These are phyloP conservation scores for Claviceps sorghi DNA, from an alignment of 2,329 filamentous ascomycete species.

Conservation along the genomic window DNA sequence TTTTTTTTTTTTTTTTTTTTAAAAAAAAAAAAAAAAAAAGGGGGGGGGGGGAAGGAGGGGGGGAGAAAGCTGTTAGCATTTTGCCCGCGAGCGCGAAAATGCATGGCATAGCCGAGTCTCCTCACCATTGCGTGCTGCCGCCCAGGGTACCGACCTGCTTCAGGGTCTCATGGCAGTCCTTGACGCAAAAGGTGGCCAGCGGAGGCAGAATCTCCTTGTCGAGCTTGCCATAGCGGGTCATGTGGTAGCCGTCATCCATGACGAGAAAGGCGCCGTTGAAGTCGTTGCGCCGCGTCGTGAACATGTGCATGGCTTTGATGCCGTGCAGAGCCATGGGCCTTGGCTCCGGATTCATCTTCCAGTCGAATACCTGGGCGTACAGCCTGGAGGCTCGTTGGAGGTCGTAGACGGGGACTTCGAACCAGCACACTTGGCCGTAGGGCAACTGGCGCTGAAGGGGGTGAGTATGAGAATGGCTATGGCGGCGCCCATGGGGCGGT, in stretches of 20 bases:
- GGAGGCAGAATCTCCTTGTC: slow-evolving; percentile 14
- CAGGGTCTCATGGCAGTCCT: slow-evolving; percentile 19
- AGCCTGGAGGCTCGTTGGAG: slow-evolving; percentile 21
- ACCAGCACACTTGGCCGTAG: slow-evolving; percentile 23
- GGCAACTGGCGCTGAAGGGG: neutral
- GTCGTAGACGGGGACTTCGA: slow-evolving; percentile 23
- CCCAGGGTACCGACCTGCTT: slow-evolving; percentile 16
- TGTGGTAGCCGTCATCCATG: slow-evolving; percentile 16
- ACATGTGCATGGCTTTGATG: slow-evolving; percentile 19
- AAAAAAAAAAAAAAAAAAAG: too few relatives aligned
- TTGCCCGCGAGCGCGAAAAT: neutral
- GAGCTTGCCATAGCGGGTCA: slow-evolving; percentile 13
- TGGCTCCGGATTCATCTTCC: slow-evolving; percentile 15
- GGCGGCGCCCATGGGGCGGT: too few relatives aligned
- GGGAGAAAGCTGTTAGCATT: too few relatives aligned
- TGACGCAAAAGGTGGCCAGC: slow-evolving; percentile 20
- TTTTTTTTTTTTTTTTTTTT: neutral
- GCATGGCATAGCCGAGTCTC: neutral
- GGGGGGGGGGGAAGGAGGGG: too few relatives aligned
- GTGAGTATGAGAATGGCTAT: neutral
- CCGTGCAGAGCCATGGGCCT: slow-evolving; percentile 9
- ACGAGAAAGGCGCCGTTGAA: slow-evolving; percentile 22
- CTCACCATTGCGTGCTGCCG: slow-evolving; percentile 22
- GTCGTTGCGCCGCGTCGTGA: slow-evolving; percentile 15
- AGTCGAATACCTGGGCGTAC: slow-evolving; percentile 22